Conservation (phyloP, 305 asterid species). For the Fraxinus ornus region DNA sequence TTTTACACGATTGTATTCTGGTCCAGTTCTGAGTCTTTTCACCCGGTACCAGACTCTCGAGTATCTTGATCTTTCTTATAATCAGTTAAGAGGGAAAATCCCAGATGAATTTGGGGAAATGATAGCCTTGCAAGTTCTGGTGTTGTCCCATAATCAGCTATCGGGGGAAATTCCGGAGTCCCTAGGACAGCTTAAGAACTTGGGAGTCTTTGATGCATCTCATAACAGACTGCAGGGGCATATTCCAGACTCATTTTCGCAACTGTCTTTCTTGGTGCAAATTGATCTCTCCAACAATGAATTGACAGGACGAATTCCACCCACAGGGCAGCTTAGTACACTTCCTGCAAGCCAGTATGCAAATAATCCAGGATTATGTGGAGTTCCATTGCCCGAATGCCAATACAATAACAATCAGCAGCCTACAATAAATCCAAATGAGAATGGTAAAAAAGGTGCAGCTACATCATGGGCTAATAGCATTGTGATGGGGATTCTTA, state of each 20-base stretch:
- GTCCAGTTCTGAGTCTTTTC: conserved; percentile 76
- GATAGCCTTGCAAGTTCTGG: conserved; percentile 87
- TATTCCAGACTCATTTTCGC: conserved; percentile 74
- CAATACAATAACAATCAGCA: conserved; percentile 41
- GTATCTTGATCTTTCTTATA: conserved; percentile 86
- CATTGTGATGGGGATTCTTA: conserved; percentile 72
- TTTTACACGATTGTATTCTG: conserved; percentile 73
- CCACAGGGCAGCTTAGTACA: conserved; percentile 84
- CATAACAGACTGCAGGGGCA: conserved; percentile 80
- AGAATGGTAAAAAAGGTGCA: conserved; percentile 21
- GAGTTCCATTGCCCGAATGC: conserved; percentile 74
- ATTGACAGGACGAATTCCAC: conserved; percentile 74
- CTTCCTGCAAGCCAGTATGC: conserved; percentile 84
- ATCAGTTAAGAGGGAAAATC: conserved; percentile 74
- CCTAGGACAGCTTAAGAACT: conserved; percentile 70
- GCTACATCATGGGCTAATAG: conserved; percentile 68
- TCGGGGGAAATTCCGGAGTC: conserved; percentile 82
- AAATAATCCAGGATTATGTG: conserved; percentile 85
- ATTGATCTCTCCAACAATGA: conserved; percentile 82
- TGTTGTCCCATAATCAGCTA: conserved; percentile 65
- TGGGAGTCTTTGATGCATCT: conserved; percentile 89
- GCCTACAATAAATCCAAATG: conserved; percentile 23
- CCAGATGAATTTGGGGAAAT: conserved; percentile 83
- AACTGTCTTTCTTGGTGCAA: conserved; percentile 74
- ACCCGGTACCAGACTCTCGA: conserved; percentile 77